Evolutionary conservation across 805 yeast genomes (phyloP).

Genomic region (Hanseniaspora singularis): DNA sequence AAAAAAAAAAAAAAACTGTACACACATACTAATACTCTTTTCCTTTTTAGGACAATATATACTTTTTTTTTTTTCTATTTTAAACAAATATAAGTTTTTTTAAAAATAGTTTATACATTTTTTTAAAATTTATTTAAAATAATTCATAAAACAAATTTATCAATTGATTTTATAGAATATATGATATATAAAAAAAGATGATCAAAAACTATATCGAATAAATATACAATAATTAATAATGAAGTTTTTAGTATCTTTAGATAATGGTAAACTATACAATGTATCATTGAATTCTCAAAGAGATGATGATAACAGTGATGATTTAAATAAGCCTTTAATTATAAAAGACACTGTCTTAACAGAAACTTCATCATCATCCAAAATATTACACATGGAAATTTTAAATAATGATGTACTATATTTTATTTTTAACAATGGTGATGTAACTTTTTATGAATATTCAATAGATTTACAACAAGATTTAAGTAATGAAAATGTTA

Average conservation of each 20-base stretch:
- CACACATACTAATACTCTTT: too few species aligned
- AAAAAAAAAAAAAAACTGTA: too few species aligned
- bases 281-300: constrained; percentile 9
- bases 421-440: constrained; percentile 7
- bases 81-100: too few species aligned
- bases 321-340: constrained; percentile 7
- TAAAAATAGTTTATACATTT: too few species aligned
- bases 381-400: constrained; percentile 9
- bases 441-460: constrained; percentile 5
- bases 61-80: too few species aligned
- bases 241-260: constrained; percentile 54
- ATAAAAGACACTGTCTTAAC: constrained; percentile 4
- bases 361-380: neutral
- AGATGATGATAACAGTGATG: constrained; percentile 7
- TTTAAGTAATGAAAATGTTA: neutral
- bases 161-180: neutral
- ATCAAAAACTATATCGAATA: too few species aligned
- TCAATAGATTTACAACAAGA: constrained; percentile 1
- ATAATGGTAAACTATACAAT: constrained; percentile 41
- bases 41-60: neutral
- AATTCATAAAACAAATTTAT: neutral
- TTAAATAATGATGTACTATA: neutral
- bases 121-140: too few species aligned
- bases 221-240: too few species aligned
- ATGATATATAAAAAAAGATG: neutral